phyloP scores from a whole-genome alignment of 2,329 filamentous ascomycete species.

The Diaporthe sp. region DNA sequence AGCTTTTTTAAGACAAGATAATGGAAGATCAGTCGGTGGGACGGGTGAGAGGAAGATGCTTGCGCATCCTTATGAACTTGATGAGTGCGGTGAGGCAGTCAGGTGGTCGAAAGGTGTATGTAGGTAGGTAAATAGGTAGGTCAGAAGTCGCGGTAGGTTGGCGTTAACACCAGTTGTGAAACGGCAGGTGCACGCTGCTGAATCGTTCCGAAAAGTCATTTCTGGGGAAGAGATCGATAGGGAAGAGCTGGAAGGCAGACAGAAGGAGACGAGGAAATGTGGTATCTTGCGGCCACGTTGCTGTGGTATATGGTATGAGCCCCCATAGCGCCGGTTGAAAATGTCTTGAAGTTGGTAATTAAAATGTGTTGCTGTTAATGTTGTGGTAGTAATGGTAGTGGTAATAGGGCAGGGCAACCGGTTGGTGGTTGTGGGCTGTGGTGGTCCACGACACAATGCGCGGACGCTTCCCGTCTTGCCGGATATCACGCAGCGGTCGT shows the following conservation, averaged over 20 bases:
- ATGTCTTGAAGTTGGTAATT: conserved; percentile 21
- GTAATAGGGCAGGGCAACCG: neutral
- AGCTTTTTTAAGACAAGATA: neutral
- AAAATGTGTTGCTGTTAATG: neutral
- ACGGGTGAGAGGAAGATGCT: neutral
- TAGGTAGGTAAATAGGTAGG: neutral
- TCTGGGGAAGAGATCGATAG: neutral
- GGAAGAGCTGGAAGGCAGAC: neutral
- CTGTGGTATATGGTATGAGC: conserved; percentile 9
- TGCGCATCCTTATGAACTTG: neutral
- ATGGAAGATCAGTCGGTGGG: neutral
- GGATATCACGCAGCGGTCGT: neutral
- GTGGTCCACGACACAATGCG: neutral
- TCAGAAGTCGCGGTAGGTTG: neutral
- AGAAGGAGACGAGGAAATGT: neutral
- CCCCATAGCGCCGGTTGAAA: conserved; percentile 21
- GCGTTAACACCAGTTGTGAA: neutral
- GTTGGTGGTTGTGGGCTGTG: too few species aligned
- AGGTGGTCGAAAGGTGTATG: neutral
- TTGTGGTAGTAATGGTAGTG: neutral
- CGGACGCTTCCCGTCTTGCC: neutral
- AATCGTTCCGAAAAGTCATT: neutral
- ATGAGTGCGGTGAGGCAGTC: neutral
- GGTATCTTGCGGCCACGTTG: conserved; percentile 20
- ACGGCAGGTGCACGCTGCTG: too few species aligned